Percentiles rank a stretch among this genome's conserved stretches.
These are phyloP conservation scores for Erodium chrysanthum DNA, from an alignment of 441 rosid species.

Conservation along the genomic window DNA sequence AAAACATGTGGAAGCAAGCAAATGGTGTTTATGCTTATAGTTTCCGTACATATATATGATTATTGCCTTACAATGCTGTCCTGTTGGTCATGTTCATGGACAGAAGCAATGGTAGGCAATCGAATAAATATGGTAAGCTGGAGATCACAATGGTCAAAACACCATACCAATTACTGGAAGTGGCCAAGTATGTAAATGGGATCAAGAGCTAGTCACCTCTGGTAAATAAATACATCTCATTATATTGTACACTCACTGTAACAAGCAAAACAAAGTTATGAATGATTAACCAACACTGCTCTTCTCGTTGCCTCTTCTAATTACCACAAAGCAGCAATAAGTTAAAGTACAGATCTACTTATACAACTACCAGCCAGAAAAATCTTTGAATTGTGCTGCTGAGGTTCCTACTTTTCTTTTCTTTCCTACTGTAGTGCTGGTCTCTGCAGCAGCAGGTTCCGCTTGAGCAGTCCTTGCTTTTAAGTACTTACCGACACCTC, in stretches of 20 bases:
- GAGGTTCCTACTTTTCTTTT: slow-evolving; percentile 52
- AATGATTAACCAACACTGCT: slow-evolving; percentile 9
- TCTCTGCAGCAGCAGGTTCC: slow-evolving; percentile 29
- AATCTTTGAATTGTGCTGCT: slow-evolving; percentile 51
- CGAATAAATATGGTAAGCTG: background rate
- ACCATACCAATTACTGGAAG: background rate
- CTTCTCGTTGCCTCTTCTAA: background rate
- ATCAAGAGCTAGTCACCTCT: too few species aligned
- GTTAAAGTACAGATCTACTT: slow-evolving; percentile 1
- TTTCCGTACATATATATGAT: background rate
- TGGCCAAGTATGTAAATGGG: too few species aligned
- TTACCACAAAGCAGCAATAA: slow-evolving; percentile 17
- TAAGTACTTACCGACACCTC: slow-evolving; percentile 81
- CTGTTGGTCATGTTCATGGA: background rate
- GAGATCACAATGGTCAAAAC: background rate
- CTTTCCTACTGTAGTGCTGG: slow-evolving; percentile 37
- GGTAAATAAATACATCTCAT: slow-evolving; percentile 2
- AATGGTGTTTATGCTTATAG: too few species aligned
- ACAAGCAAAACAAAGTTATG: slow-evolving; percentile 5
- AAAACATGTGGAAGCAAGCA: too few species aligned
- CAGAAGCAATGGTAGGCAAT: background rate
- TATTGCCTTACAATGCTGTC: background rate
- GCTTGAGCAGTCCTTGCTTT: slow-evolving; percentile 47
- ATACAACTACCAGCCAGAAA: slow-evolving; percentile 63
- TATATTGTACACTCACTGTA: slow-evolving; percentile 9